A percentile compares a stretch with the other conserved stretches of the same genome.
These are phyloP conservation scores for Ogataea pini DNA, from an alignment of 805 yeast genomes.

Conservation along the genomic window DNA sequence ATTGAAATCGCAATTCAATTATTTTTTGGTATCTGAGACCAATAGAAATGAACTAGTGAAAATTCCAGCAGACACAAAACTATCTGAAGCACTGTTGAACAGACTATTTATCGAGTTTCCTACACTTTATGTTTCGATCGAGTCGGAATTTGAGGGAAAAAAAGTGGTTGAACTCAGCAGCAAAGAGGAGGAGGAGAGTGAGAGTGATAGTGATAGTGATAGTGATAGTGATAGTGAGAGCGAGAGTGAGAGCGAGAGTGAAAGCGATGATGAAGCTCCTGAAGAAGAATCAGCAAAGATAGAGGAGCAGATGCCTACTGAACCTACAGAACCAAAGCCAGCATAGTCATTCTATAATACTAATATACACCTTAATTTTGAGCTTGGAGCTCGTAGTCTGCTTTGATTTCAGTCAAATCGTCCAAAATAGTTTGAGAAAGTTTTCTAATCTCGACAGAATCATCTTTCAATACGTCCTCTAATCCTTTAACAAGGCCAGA, in stretches of 20 bases:
- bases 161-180: constrained; percentile 29
- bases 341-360: neutral
- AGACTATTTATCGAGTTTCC: constrained; percentile 77
- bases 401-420: constrained; percentile 19
- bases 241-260: constrained; percentile 13
- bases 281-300: constrained; percentile 26
- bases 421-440: constrained; percentile 19
- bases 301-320: too few species aligned
- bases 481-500: constrained; percentile 52
- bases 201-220: constrained; percentile 18
- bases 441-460: constrained; percentile 24
- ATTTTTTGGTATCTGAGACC: constrained; percentile 13
- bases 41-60: constrained; percentile 36
- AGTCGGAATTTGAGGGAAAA: constrained; percentile 29
- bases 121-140: constrained; percentile 51
- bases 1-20: constrained; percentile 12
- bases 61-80: constrained; percentile 35
- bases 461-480: constrained; percentile 57
- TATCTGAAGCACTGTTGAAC: constrained; percentile 54
- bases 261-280: constrained; percentile 25
- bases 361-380: constrained; percentile 8
- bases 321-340: neutral
- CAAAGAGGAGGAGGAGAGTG: constrained; percentile 8
- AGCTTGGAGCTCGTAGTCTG: constrained; percentile 19
- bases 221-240: constrained; percentile 8